A percentile compares a stretch with the other conserved stretches of the same genome.
phyloP scores from a whole-genome alignment of 108 stramenopile species.

The Stephanodiscus triporus region DNA sequence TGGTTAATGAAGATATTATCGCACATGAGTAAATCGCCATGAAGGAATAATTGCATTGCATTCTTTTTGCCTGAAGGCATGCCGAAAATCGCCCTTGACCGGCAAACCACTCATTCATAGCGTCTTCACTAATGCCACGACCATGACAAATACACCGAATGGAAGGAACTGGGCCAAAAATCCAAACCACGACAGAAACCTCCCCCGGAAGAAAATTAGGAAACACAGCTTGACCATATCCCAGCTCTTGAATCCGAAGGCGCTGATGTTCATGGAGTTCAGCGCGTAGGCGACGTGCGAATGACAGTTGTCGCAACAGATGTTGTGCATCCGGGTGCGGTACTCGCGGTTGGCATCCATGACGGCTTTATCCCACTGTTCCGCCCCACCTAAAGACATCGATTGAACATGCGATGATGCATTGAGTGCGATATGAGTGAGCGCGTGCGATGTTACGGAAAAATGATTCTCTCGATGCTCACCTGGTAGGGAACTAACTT shows the following conservation, averaged over 20 bases:
- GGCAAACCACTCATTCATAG: constrained; percentile 13
- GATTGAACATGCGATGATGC: neutral
- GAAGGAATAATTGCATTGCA: neutral
- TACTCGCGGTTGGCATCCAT: constrained; percentile 86
- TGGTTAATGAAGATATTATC: too few relatives aligned
- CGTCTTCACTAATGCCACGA: constrained; percentile 36
- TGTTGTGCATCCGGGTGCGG: constrained; percentile 91
- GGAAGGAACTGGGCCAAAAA: constrained; percentile 72
- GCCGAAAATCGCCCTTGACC: too few relatives aligned
- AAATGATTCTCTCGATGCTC: neutral
- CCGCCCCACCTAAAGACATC: constrained; percentile 42
- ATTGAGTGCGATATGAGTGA: constrained; percentile 3
- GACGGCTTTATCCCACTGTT: constrained; percentile 88
- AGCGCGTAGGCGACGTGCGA: constrained; percentile 94
- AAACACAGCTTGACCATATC: constrained; percentile 95
- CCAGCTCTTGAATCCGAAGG: constrained; percentile 75
- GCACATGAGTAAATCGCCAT: neutral
- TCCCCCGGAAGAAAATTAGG: constrained; percentile 87
- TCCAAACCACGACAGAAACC: constrained; percentile 65
- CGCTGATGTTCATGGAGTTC: constrained; percentile 73
- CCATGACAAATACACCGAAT: constrained; percentile 51
- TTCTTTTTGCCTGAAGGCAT: too few relatives aligned
- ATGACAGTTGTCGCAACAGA: constrained; percentile 98
- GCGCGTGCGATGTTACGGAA: neutral
- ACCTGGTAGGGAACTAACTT: constrained; percentile 44